Conservation (phyloP, 129 eudicot genomes). For the Lactuca saligna region DNA sequence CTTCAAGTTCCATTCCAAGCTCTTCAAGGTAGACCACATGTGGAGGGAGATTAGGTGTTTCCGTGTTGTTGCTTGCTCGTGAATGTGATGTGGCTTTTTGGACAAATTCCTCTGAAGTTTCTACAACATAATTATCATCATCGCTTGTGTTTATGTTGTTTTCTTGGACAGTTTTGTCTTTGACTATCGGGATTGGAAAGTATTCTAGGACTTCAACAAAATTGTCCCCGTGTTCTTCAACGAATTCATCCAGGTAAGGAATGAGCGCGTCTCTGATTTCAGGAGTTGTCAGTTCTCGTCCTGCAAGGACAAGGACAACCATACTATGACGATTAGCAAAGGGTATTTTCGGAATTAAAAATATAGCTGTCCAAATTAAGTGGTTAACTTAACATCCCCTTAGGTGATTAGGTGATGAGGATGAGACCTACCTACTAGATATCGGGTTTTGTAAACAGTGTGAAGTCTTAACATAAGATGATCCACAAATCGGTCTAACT, state of each 20-base stretch:
- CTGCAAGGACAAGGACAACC: conserved; percentile 38
- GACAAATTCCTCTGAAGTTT: conserved; percentile 10
- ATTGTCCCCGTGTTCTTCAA: conserved; percentile 58
- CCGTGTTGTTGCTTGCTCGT: conserved; percentile 52
- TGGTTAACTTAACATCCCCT: too few species aligned
- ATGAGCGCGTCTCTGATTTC: conserved; percentile 85
- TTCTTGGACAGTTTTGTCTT: conserved; percentile 44
- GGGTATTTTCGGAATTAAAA: not conserved
- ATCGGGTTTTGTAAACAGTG: conserved; percentile 80
- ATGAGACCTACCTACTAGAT: conserved; percentile 93
- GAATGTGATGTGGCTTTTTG: conserved; percentile 34
- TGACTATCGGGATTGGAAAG: conserved; percentile 63
- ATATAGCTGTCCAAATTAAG: too few species aligned
- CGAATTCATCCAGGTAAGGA: conserved; percentile 73
- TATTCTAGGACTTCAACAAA: conserved; percentile 64
- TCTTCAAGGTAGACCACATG: conserved; percentile 76
- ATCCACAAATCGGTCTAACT: conserved; percentile 75
- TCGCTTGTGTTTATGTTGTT: not conserved
- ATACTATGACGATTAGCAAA: not conserved
- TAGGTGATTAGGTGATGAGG: conserved; percentile 19
- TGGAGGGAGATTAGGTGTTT: conserved; percentile 66
- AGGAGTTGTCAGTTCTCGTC: conserved; percentile 87
- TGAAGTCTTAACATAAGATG: conserved; percentile 86
- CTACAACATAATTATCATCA: not conserved
- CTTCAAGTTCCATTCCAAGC: conserved; percentile 78